phyloP scores from a whole-genome alignment of 2,329 filamentous ascomycete genomes.

The Fusarium domesticum region DNA sequence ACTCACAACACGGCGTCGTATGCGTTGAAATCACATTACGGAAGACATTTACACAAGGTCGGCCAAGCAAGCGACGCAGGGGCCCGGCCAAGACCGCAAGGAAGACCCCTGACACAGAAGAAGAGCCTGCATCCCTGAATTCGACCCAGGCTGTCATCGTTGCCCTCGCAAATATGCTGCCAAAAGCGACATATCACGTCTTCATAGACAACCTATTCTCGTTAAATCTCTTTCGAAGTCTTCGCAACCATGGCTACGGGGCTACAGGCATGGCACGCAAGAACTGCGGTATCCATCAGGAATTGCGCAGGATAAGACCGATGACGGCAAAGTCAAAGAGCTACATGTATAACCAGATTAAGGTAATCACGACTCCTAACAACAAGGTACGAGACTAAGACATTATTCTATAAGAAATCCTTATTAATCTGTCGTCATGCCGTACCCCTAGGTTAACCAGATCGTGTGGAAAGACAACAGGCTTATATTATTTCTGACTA shows the following conservation, averaged over 20 bases:
- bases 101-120: no score
- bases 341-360: conserved; percentile 1
- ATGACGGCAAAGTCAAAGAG: conserved; percentile 1
- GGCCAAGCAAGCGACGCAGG: background rate
- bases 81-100: no score
- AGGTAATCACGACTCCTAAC: conserved; percentile 1
- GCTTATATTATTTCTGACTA: conserved; percentile 1
- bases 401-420: background rate
- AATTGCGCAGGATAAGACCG: conserved; percentile 1
- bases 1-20: no score
- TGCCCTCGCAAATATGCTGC: conserved; percentile 9
- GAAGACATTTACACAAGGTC: no score
- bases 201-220: conserved; percentile 12
- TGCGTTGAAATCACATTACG: no score
- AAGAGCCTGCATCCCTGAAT: conserved; percentile 9
- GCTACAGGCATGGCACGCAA: conserved; percentile 10
- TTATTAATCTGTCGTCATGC: conserved; percentile 1
- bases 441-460: background rate
- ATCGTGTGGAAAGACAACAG: background rate
- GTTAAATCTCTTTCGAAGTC: conserved; percentile 3
- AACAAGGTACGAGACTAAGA: no score
- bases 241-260: background rate
- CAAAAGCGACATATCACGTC: conserved; percentile 8
- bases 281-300: conserved; percentile 6
- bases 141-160: conserved; percentile 10